Evolutionary conservation across 345 rosid species (phyloP).

Genomic region (Carallia brachiata): DNA sequence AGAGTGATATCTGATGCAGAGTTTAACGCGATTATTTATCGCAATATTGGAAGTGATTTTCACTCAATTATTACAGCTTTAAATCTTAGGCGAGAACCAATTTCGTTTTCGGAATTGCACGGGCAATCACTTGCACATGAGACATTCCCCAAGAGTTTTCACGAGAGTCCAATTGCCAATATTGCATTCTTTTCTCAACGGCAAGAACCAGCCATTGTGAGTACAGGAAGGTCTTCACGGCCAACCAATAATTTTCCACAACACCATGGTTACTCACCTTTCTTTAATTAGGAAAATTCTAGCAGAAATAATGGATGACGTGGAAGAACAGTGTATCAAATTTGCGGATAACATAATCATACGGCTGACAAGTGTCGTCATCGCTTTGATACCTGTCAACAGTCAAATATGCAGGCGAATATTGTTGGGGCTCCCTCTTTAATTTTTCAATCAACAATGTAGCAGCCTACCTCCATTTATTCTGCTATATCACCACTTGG

Average conservation of each 20-base stretch:
- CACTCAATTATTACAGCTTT: background rate
- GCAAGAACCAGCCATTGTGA: too few relatives aligned
- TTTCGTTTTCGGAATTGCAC: background rate
- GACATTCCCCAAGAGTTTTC: background rate
- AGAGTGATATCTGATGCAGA: background rate
- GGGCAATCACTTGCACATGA: background rate
- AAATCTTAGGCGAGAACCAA: background rate
- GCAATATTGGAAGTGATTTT: background rate
- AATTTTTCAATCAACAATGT: too few relatives aligned
- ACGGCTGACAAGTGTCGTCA: background rate
- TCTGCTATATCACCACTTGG: too few relatives aligned
- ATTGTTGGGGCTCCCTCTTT: too few relatives aligned
- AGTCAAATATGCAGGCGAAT: too few relatives aligned
- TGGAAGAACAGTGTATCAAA: background rate
- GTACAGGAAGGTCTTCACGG: too few relatives aligned
- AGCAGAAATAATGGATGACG: background rate
- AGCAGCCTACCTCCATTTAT: too few relatives aligned
- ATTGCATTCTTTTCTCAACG: background rate
- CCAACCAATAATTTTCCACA: too few relatives aligned
- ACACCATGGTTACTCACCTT: background rate
- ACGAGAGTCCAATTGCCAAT: background rate
- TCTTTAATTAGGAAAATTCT: background rate
- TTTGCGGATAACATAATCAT: background rate
- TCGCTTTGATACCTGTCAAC: background rate
- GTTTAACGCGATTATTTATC: background rate